Conservation (phyloP, 2,329 filamentous ascomycete genomes). For the Fusarium veterinarium region DNA sequence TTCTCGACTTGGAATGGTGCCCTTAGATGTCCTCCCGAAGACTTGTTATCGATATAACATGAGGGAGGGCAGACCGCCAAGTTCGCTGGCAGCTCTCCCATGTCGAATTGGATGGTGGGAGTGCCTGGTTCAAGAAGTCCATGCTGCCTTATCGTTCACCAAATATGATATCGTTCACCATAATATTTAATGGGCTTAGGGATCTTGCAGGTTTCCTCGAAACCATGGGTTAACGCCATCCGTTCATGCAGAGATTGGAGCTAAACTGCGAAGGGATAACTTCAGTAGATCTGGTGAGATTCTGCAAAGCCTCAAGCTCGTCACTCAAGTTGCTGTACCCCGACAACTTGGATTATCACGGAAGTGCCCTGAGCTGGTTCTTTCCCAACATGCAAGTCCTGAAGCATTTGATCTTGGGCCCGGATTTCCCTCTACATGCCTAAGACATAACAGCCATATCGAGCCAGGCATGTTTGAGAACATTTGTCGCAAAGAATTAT, state of each 20-base stretch:
- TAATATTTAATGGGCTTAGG: rapidly evolving
- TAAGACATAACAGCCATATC: not conserved
- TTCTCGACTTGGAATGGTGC: not conserved
- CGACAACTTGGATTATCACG: not conserved
- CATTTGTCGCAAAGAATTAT: not conserved
- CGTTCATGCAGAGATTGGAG: not conserved
- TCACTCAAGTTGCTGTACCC: not conserved
- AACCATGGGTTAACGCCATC: not conserved
- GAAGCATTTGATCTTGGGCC: not conserved
- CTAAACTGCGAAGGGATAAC: rapidly evolving
- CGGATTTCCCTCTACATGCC: rapidly evolving
- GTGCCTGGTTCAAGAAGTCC: not conserved
- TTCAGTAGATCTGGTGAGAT: rapidly evolving
- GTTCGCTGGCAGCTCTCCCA: not conserved
- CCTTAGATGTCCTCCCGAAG: not conserved
- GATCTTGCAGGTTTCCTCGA: not conserved
- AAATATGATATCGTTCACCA: rapidly evolving
- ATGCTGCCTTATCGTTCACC: not conserved
- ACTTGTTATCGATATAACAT: constrained; percentile 3
- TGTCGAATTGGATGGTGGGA: not conserved
- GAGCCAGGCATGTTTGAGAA: not conserved
- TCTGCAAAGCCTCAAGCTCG: not conserved
- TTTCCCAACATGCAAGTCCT: rapidly evolving
- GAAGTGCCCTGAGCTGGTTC: not conserved
- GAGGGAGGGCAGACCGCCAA: rapidly evolving